Conservation (phyloP, 2,329 filamentous ascomycete genomes). For the Myriosclerotinia curreyana region DNA sequence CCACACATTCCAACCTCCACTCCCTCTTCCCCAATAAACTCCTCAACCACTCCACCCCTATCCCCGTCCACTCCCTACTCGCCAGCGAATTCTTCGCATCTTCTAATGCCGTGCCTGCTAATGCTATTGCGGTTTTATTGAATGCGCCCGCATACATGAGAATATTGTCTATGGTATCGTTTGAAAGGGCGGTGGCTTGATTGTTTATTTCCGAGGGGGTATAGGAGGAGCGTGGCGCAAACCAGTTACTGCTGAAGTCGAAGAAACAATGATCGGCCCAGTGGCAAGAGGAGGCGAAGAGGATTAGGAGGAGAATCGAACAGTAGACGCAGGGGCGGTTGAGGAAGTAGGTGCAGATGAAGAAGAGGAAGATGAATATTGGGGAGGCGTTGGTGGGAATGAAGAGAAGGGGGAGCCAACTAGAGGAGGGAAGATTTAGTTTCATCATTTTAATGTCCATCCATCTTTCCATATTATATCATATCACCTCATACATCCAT, state of each 20-base stretch:
- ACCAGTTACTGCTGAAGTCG: conserved; percentile 89
- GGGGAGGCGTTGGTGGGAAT: conserved; percentile 84
- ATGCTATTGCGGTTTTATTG: conserved; percentile 66
- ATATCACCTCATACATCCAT: background rate
- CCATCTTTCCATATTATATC: background rate
- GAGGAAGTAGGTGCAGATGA: conserved; percentile 91
- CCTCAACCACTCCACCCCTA: conserved; percentile 82
- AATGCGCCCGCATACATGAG: conserved; percentile 44
- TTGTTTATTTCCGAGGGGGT: conserved; percentile 32
- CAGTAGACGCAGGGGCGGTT: conserved; percentile 98
- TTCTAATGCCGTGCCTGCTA: conserved; percentile 66
- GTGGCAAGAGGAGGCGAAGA: conserved; percentile 88
- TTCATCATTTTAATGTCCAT: background rate
- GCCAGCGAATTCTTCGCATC: conserved; percentile 51
- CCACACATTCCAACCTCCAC: conserved; percentile 88
- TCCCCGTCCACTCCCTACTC: conserved; percentile 66
- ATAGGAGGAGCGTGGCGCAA: conserved; percentile 62
- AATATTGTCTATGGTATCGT: conserved; percentile 40
- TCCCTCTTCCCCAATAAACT: conserved; percentile 78
- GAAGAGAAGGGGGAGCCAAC: conserved; percentile 84
- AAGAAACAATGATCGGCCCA: conserved; percentile 91
- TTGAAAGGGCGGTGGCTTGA: conserved; percentile 30
- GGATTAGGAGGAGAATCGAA: conserved; percentile 89
- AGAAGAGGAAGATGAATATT: conserved; percentile 81
- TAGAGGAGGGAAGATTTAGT: conserved; percentile 41